Percentiles rank a stretch among this genome's conserved stretches.
These are phyloP conservation scores for Aspergillus japonicus DNA, from an alignment of 2,329 filamentous ascomycete species.

Conservation along the genomic window DNA sequence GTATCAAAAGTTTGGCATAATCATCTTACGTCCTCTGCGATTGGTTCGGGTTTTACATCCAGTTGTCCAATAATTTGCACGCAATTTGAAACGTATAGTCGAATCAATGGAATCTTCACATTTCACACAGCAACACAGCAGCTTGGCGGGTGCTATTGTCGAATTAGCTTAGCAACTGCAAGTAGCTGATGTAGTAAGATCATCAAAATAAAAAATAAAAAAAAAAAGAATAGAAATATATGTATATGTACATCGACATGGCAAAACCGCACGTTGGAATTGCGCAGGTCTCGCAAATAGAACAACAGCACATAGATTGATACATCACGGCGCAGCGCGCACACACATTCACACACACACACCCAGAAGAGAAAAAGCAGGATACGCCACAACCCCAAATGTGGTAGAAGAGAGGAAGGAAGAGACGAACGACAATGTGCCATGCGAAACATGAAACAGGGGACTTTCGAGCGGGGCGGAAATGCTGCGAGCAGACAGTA, in stretches of 20 bases:
- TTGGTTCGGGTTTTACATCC: neutral
- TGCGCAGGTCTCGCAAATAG: conserved; percentile 3
- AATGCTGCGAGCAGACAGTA: conserved; percentile 1
- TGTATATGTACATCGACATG: conserved; percentile 36
- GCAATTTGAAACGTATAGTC: neutral
- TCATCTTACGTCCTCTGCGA: neutral
- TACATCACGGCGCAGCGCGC: neutral
- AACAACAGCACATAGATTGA: conserved; percentile 1
- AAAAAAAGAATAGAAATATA: neutral
- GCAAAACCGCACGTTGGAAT: conserved; percentile 16
- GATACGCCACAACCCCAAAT: conserved; percentile 34
- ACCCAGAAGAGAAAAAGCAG: conserved; percentile 16
- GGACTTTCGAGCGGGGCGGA: no score
- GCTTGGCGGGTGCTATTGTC: neutral
- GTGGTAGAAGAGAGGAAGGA: conserved; percentile 19
- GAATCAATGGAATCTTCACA: neutral
- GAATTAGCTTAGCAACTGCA: neutral
- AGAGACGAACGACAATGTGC: conserved; percentile 9
- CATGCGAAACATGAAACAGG: conserved; percentile 11
- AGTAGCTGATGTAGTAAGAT: neutral
- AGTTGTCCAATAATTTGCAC: neutral
- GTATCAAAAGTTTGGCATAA: neutral
- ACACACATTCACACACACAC: neutral
- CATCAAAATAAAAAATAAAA: conserved; percentile 8
- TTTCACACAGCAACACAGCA: neutral